Evolutionary conservation across 176 grass and related monocot genomes (phyloP), one percentile per base, ranked within the genome.

Genomic region (Triticum dicoccoides): DNA sequence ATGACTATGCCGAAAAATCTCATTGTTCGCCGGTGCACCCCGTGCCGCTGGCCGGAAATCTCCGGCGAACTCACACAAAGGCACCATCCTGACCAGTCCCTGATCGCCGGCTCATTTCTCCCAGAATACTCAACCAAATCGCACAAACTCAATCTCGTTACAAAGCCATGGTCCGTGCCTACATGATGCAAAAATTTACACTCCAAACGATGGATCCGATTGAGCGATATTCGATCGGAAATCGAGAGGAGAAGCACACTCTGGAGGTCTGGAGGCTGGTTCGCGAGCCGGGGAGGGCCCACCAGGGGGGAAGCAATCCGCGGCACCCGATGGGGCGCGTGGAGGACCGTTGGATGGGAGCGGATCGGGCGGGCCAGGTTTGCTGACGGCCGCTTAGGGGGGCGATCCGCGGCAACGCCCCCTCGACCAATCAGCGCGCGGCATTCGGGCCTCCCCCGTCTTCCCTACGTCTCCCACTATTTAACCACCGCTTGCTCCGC

Each of bases 231-330:
- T 87, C 0, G 23, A 14, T 61, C 62, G 52, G 78, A 87, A 95
- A 95, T 81, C 68, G 76, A 83, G 88, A 83, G 54, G 87, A 92
- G 92, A 98, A 98, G 87, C 95, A 98, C 95, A 97, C 87, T 62
- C 17, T 44, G 54, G 76, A 86, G 39, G n/a, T 54, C 25, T 5
- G 70, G 70, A 80, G 32, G n/a, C 58, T 12, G 23, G 84, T 11
- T 73, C 42, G 2, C 0, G 65, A 52, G 81, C n/a, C 9, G 30
- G 64, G 51, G 15, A 54, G 42, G 37, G 65, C 62, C 69, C 29
- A 67, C 54, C 5, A 69, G 82, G 23, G 38, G 62, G 63, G 70
- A 39, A 45, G 75, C 68, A 69, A 95, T 92, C 93, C 90, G 86
- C 78, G 86, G 83, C 88, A 80, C 9, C 65, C 11, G 29, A 35